These are phyloP conservation scores for Neonectria faginata DNA, from an alignment of 2,329 filamentous ascomycete species.

Conservation along the genomic window DNA sequence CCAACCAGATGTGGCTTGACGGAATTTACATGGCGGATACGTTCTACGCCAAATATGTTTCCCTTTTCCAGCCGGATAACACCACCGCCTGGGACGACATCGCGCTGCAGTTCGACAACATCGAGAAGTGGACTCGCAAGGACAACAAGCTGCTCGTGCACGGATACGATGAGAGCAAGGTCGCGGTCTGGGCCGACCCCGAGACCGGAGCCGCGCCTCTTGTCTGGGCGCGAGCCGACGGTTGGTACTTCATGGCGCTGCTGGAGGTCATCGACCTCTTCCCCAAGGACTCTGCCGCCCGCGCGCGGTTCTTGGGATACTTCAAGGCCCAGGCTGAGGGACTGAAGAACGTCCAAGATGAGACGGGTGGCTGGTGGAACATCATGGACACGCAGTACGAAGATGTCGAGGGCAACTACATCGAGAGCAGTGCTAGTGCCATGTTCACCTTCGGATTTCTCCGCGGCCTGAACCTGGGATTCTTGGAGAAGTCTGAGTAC, in stretches of 20 bases:
- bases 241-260: slow-evolving; percentile 66
- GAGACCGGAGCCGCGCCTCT: slow-evolving; percentile 62
- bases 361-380: slow-evolving; percentile 67
- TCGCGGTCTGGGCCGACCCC: slow-evolving; percentile 63
- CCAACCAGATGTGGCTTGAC: slow-evolving; percentile 69
- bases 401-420: slow-evolving; percentile 65
- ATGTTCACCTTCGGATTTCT: slow-evolving; percentile 68
- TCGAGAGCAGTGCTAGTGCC: slow-evolving; percentile 69
- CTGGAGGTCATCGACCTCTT: slow-evolving; percentile 62
- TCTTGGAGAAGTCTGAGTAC: slow-evolving; percentile 42
- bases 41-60: slow-evolving; percentile 57
- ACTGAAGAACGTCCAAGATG: slow-evolving; percentile 56
- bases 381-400: slow-evolving; percentile 64
- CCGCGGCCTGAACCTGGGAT: slow-evolving; percentile 52
- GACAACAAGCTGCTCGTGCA: slow-evolving; percentile 60
- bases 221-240: slow-evolving; percentile 66
- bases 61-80: slow-evolving; percentile 53
- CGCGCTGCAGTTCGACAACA: slow-evolving; percentile 57
- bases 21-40: slow-evolving; percentile 64
- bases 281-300: slow-evolving; percentile 52
- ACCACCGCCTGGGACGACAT: slow-evolving; percentile 59
- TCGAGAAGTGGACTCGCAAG: slow-evolving; percentile 57
- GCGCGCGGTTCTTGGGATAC: slow-evolving; percentile 52
- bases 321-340: slow-evolving; percentile 56
- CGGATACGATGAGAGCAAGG: slow-evolving; percentile 63